Conservation (phyloP, 148 eudicot genomes). For the Beta vulgaris region DNA sequence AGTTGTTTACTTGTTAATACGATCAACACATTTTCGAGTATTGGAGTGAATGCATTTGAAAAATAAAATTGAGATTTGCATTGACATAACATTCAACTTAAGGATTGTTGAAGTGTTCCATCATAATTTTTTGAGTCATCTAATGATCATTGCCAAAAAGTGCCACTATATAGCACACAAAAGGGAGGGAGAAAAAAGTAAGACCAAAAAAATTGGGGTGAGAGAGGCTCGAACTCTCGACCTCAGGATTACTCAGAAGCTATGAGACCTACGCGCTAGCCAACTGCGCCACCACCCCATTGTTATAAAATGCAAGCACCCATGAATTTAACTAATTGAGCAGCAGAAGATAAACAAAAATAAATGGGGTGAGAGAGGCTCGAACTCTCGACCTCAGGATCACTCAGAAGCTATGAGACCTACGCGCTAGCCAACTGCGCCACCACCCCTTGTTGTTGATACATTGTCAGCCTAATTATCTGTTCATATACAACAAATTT, state of each 20-base stretch:
- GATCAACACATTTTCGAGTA: too few relatives aligned
- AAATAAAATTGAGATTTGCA: too few relatives aligned
- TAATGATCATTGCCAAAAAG: too few relatives aligned
- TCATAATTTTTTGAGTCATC: too few relatives aligned
- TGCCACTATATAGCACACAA: too few relatives aligned
- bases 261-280: slow-evolving; percentile 6
- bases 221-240: slow-evolving; percentile 8
- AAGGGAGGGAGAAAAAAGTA: not conserved
- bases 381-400: slow-evolving; percentile 33
- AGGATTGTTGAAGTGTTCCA: too few relatives aligned
- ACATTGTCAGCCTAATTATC: too few relatives aligned
- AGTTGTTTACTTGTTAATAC: too few relatives aligned
- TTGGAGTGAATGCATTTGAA: too few relatives aligned
- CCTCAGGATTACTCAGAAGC: slow-evolving; percentile 1
- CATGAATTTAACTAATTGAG: too few relatives aligned
- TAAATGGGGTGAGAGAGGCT: slow-evolving; percentile 20
- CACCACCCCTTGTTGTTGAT: slow-evolving; percentile 22
- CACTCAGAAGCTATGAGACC: slow-evolving; percentile 36
- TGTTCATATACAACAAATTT: too few relatives aligned
- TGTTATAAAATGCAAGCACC: not conserved
- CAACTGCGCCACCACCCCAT: slow-evolving; percentile 6
- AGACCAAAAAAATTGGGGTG: not conserved
- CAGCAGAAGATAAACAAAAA: not conserved
- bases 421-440: slow-evolving; percentile 43
- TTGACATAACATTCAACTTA: too few relatives aligned